These are phyloP conservation scores for Mortierella sp. DNA, from an alignment of 371 early-diverging fungal genomes.

Conservation along the genomic window DNA sequence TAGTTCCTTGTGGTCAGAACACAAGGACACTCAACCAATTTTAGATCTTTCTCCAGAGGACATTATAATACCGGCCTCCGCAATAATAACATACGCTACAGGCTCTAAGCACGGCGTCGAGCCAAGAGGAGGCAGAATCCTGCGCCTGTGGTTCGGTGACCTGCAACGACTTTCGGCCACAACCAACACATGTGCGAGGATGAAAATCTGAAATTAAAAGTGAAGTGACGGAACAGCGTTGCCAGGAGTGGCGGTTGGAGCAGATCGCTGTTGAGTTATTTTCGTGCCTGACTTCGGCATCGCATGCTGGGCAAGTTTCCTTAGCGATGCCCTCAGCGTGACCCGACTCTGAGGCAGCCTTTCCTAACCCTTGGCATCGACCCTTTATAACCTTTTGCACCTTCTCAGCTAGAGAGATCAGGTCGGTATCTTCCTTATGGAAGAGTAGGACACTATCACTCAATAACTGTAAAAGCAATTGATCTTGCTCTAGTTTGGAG, in stretches of 20 bases:
- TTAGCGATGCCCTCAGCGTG: neutral
- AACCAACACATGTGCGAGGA: conserved; percentile 40
- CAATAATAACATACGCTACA: conserved; percentile 30
- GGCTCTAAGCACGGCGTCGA: conserved; percentile 18
- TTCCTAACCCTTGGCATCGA: neutral
- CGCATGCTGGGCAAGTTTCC: conserved; percentile 45
- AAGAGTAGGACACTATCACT: conserved; percentile 41
- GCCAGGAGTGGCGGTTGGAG: conserved; percentile 31
- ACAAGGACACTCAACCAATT: too few relatives aligned
- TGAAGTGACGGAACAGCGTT: conserved; percentile 34
- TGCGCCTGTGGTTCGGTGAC: conserved; percentile 2
- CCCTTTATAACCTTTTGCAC: conserved; percentile 6
- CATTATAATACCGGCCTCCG: conserved; percentile 31
- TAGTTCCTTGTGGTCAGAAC: too few relatives aligned
- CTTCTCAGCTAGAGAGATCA: conserved; percentile 26
- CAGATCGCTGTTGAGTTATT: conserved; percentile 15
- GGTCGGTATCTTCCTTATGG: conserved; percentile 14
- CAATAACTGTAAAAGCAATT: conserved; percentile 22
- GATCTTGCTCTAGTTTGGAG: conserved; percentile 17
- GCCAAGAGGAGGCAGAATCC: conserved; percentile 13
- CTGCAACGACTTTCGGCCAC: conserved; percentile 36
- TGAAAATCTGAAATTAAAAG: conserved; percentile 37
- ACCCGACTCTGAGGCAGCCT: too few relatives aligned
- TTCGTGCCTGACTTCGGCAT: conserved; percentile 24
- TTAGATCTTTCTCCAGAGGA: conserved; percentile 26